phyloP scores from a whole-genome alignment of 2,329 filamentous ascomycete species.

The Aspergillus pseudoviridinutans region DNA sequence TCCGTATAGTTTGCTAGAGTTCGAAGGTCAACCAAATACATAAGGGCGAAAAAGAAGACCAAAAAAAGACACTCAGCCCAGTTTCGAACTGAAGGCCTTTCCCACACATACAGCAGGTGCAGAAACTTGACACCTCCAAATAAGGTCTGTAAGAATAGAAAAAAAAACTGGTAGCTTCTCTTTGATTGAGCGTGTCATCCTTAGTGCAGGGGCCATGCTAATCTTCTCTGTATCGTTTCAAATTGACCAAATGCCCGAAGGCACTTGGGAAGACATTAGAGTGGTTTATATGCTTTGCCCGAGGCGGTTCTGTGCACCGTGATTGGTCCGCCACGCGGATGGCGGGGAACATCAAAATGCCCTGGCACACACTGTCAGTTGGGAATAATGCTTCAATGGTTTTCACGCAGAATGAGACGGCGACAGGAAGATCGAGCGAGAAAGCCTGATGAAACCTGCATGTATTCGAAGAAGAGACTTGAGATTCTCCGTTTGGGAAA shows the following conservation, averaged over 20 bases:
- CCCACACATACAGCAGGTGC: background rate
- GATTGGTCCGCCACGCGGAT: background rate
- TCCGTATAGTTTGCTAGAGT: too few relatives aligned
- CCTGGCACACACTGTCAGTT: background rate
- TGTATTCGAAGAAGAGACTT: background rate
- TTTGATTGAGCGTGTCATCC: conserved; percentile 89
- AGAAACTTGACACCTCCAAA: conserved; percentile 10
- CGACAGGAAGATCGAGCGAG: background rate
- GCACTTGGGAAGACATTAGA: conserved; percentile 17
- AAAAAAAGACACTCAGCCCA: background rate
- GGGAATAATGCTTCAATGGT: background rate
- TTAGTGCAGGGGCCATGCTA: conserved; percentile 86
- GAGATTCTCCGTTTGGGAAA: background rate
- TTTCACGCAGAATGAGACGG: background rate
- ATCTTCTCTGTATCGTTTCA: conserved; percentile 72
- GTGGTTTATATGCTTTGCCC: conserved; percentile 16
- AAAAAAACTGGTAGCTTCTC: conserved; percentile 71
- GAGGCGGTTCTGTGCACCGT: accelerated
- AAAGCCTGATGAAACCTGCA: background rate
- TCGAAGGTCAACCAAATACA: background rate
- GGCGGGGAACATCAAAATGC: background rate
- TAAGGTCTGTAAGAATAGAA: conserved; percentile 8
- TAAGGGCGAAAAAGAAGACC: background rate
- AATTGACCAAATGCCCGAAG: conserved; percentile 60
- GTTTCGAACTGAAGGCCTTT: conserved; percentile 8